phyloP scores from a whole-genome alignment of 257 asterid genomes.

The Fraxinus pennsylvanica region DNA sequence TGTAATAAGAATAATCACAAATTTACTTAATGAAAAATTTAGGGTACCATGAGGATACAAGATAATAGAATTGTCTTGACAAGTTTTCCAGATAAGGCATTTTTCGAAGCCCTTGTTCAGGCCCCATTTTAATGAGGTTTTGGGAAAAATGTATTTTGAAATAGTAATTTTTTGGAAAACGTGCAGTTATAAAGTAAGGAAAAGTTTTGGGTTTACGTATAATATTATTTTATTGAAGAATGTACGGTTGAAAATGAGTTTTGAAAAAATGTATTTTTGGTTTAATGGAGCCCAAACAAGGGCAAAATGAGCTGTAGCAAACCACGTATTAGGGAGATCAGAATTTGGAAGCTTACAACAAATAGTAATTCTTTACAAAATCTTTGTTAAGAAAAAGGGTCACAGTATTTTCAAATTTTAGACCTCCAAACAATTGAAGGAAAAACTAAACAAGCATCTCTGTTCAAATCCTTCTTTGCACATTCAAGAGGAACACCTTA shows the following conservation, averaged over 20 bases:
- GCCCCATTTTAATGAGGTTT: too few relatives aligned
- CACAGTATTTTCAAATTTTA: neutral
- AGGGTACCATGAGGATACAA: neutral
- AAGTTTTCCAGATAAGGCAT: neutral
- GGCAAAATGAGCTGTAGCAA: neutral
- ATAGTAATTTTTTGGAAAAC: too few relatives aligned
- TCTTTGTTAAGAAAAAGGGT: neutral
- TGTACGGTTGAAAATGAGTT: too few relatives aligned
- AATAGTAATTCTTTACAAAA: neutral
- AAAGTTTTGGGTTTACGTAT: too few relatives aligned
- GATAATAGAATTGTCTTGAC: neutral
- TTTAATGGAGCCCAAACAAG: too few relatives aligned
- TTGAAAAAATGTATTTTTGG: too few relatives aligned
- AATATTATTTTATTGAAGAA: too few relatives aligned
- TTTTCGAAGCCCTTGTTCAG: neutral
- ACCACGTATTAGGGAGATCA: neutral
- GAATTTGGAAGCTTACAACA: neutral
- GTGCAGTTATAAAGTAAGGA: too few relatives aligned
- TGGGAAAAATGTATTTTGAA: too few relatives aligned
- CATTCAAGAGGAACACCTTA: constrained; percentile 8
- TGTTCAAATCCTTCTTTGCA: neutral
- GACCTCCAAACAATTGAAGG: neutral
- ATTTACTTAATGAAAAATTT: constrained; percentile 2
- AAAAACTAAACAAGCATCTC: neutral
- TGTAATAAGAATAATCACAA: neutral